Percentiles rank a stretch among this genome's conserved stretches.
Evolutionary conservation across 2,329 filamentous ascomycete species (phyloP).

Genomic region (Cercospora berteroae): DNA sequence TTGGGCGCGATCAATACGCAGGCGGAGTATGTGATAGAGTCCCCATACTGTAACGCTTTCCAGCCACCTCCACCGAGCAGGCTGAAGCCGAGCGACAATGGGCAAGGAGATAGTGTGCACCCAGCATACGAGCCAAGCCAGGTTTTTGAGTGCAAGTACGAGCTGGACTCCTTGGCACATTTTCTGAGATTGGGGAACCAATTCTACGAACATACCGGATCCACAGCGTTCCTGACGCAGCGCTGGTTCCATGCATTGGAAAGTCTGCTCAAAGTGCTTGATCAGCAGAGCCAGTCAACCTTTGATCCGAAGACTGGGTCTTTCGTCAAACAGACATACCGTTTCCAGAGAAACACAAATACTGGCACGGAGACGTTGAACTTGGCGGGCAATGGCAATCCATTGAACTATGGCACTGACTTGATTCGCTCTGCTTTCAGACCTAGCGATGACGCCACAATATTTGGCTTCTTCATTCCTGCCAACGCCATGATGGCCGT

Average conservation of each 20-base stretch:
- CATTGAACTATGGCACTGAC: constrained; percentile 77
- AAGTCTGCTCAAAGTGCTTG: constrained; percentile 69
- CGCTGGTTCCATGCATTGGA: constrained; percentile 79
- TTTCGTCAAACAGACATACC: constrained; percentile 75
- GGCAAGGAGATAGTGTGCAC: constrained; percentile 80
- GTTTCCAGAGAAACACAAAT: constrained; percentile 77
- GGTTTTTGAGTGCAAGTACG: constrained; percentile 99
- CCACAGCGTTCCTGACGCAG: constrained; percentile 71
- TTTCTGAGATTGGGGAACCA: constrained; percentile 85
- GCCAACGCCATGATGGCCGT: constrained; percentile 95
- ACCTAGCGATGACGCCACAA: constrained; percentile 92
- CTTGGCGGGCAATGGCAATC: constrained; percentile 83
- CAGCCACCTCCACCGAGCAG: constrained; percentile 86
- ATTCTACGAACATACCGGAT: constrained; percentile 76
- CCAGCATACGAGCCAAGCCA: constrained; percentile 78
- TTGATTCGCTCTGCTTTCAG: constrained; percentile 89
- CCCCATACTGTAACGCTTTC: constrained; percentile 97
- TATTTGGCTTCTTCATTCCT: constrained; percentile 90
- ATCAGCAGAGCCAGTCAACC: constrained; percentile 75
- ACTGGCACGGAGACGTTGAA: constrained; percentile 86
- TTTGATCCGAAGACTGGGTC: constrained; percentile 67
- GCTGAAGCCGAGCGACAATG: constrained; percentile 69
- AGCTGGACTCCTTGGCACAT: constrained; percentile 90
- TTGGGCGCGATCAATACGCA: constrained; percentile 95
- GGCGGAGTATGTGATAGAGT: constrained; percentile 88